phyloP scores from a whole-genome alignment of 352 stramenopile genomes.

The Pythium phragmitis region DNA sequence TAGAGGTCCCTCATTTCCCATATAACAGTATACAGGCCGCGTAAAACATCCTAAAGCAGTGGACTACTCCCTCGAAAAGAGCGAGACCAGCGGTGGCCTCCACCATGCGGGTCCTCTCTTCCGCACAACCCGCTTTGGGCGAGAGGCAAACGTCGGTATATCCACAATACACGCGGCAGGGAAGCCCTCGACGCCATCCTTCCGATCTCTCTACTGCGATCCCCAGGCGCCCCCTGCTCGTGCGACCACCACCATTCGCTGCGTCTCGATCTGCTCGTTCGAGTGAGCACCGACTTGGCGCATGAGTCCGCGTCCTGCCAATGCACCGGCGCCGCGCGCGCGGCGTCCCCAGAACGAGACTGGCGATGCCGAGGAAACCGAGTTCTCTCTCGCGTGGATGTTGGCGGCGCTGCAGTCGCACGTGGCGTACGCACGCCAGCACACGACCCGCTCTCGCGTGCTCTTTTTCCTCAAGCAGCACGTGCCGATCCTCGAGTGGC shows the following conservation, averaged over 20 bases:
- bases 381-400: constrained; percentile 7
- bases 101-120: background rate
- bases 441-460: constrained; percentile 30
- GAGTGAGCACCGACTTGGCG: background rate
- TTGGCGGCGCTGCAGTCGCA: constrained; percentile 10
- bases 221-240: background rate
- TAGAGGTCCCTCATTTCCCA: background rate
- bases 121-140: too few relatives aligned
- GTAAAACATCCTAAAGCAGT: background rate
- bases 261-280: constrained; percentile 6
- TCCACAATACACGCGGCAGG: background rate
- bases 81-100: background rate
- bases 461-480: constrained; percentile 44
- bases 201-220: background rate
- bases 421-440: constrained; percentile 23
- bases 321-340: background rate
- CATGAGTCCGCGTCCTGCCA: constrained; percentile 19
- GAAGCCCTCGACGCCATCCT: background rate
- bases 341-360: background rate
- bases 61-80: constrained; percentile 2
- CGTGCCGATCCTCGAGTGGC: constrained; percentile 59
- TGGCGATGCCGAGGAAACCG: constrained; percentile 4
- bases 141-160: too few relatives aligned
- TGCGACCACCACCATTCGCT: background rate
- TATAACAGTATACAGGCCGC: background rate